Conservation (phyloP, 2,329 filamentous ascomycete genomes). For the Hortaea sp. region DNA sequence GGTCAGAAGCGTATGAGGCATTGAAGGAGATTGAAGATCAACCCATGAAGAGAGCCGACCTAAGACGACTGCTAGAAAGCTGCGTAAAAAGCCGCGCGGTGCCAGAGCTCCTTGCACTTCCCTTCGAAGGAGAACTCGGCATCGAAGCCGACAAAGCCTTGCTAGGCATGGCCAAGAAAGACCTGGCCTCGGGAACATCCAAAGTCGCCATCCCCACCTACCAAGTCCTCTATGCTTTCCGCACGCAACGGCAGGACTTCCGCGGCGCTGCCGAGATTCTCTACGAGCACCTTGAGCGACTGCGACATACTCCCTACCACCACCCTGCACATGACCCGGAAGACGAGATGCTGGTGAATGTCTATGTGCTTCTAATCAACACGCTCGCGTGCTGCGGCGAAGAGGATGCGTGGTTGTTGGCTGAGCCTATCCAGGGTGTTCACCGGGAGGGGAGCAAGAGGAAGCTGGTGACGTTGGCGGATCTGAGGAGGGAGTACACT, state of each 20-base stretch:
- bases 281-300: constrained; percentile 45
- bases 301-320: constrained; percentile 22
- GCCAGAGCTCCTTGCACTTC: constrained; percentile 53
- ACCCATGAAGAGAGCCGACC: constrained; percentile 55
- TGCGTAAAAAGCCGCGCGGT: constrained; percentile 22
- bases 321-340: constrained; percentile 27
- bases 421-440: constrained; percentile 39
- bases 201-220: constrained; percentile 55
- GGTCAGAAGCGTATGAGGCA: constrained; percentile 71
- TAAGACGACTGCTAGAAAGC: constrained; percentile 53
- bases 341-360: constrained; percentile 52
- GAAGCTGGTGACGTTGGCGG: constrained; percentile 72
- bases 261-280: constrained; percentile 59
- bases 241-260: constrained; percentile 74
- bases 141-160: constrained; percentile 72
- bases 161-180: constrained; percentile 57
- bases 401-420: constrained; percentile 72
- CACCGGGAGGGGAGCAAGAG: constrained; percentile 41
- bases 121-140: constrained; percentile 63
- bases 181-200: constrained; percentile 42
- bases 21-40: constrained; percentile 62
- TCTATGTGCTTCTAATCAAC: constrained; percentile 89
- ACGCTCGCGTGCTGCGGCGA: constrained; percentile 75
- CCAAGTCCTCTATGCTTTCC: constrained; percentile 84
- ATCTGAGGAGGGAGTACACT: constrained; percentile 82